These are phyloP conservation scores for Elongisporangium prolatum DNA, from an alignment of 352 stramenopile species.

Conservation along the genomic window DNA sequence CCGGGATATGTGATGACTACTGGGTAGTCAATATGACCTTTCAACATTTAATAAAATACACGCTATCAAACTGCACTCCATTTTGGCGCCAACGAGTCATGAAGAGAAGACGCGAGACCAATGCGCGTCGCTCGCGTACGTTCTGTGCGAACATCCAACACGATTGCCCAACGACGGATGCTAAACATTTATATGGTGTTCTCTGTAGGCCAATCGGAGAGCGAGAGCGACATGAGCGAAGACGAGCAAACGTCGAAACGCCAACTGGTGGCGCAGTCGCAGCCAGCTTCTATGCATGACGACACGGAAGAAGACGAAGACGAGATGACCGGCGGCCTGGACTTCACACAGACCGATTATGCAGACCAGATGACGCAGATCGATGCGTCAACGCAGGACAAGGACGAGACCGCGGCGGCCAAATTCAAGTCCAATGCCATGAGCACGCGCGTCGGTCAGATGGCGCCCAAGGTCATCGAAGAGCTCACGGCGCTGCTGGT, in stretches of 20 bases:
- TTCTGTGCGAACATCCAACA: background rate
- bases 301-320: conserved; percentile 18
- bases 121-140: background rate
- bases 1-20: background rate
- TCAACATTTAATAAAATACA: background rate
- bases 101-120: background rate
- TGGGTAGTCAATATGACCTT: background rate
- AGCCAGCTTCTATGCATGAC: background rate
- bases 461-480: conserved; percentile 61
- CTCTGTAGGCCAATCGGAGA: conserved; percentile 8
- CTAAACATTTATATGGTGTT: background rate
- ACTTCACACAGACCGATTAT: conserved; percentile 83
- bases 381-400: conserved; percentile 16
- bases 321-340: conserved; percentile 41
- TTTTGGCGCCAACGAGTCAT: background rate
- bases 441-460: conserved; percentile 37
- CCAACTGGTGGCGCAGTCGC: background rate
- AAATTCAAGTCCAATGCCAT: conserved; percentile 28
- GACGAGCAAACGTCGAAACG: background rate
- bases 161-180: background rate
- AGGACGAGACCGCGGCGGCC: conserved; percentile 25
- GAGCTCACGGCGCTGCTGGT: conserved; percentile 73
- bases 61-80: background rate
- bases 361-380: conserved; percentile 44
- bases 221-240: conserved; percentile 9